Base-by-base conservation (phyloP, 768 basidiomycete genomes). In the Lentinula edodes region DNA sequence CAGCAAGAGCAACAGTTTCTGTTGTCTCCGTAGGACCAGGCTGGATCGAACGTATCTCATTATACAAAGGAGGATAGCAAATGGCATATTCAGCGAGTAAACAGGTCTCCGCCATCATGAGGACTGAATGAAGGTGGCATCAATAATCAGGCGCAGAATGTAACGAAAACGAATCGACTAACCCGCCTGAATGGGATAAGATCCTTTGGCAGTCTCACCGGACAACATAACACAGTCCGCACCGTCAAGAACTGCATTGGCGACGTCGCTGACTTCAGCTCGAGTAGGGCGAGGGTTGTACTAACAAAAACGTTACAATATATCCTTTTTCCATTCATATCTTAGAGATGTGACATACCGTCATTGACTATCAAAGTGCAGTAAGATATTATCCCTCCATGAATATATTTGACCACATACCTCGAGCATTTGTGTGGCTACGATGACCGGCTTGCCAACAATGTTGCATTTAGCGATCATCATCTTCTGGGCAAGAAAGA, bases 81-180 rank as follows among this genome's bases (percentile, higher is more conserved):
- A 96, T 93, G 38, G 96, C 90, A 52, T 90, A 84, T 77, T 99
- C 97, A 61, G 97, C 96, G 65, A 99, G 89, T 69, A 94, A 83
- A 73, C 96, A 98, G 3, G 95, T 98, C 81, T 99, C 97, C 57
- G 96, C 97, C 97, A 99, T 99, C 96, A 98, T 96, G 68, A 94
- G 83, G 66, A 99, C 95, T 93, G 66, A 28, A 59, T 20, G 13
- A 58, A 41, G 10, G 35, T 3, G 15, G 1, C 3, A 6, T 43
- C 6, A 23, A 13, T 28, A 46, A 54, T 20, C 16, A 7, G n/a
- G 9, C 34, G 28, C 9, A 5, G 5, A 9, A 59, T 20, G 38
- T 13, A 7, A n/a, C 6, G 10, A 28, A 12, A 50, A 48, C 6
- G 12, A 41, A 28, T 46, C 32, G 9, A 74, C 86, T 35, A 70